Evolutionary conservation across 2,329 filamentous ascomycete genomes (phyloP).

Genomic region (Delphinella strobiligena): DNA sequence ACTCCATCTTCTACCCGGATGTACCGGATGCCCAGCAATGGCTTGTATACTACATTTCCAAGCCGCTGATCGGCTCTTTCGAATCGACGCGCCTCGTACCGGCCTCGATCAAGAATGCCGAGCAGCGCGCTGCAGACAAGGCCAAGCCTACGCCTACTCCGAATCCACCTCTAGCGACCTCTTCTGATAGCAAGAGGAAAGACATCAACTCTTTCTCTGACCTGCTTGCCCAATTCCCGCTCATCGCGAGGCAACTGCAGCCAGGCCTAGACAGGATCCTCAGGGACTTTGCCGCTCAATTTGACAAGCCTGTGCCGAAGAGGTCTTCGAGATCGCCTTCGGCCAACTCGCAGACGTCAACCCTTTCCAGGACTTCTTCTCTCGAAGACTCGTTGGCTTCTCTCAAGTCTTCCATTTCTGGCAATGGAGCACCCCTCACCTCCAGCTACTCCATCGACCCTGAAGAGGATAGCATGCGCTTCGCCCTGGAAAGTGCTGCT

Average conservation of each 20-base stretch:
- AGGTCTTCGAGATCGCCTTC: slow-evolving; percentile 22
- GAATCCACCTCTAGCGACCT: slow-evolving; percentile 12
- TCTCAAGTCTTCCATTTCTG: slow-evolving; percentile 22
- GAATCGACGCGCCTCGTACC: slow-evolving; percentile 62
- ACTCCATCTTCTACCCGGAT: slow-evolving; percentile 80
- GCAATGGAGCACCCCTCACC: slow-evolving; percentile 26
- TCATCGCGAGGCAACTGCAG: slow-evolving; percentile 95
- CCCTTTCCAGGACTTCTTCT: slow-evolving; percentile 18
- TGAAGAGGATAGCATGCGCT: slow-evolving; percentile 82
- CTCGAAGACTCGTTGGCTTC: slow-evolving; percentile 20
- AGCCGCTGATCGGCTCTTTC: slow-evolving; percentile 71
- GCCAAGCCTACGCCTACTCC: slow-evolving; percentile 2
- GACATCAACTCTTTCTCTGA: slow-evolving; percentile 86
- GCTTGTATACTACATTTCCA: slow-evolving; percentile 93
- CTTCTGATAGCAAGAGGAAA: slow-evolving; percentile 57
- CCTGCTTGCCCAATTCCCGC: slow-evolving; percentile 78
- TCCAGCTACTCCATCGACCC: slow-evolving; percentile 64
- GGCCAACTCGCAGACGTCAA: slow-evolving; percentile 21
- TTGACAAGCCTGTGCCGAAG: slow-evolving; percentile 67
- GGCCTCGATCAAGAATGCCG: slow-evolving; percentile 35
- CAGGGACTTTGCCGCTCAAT: slow-evolving; percentile 72
- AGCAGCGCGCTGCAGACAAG: slow-evolving; percentile 19
- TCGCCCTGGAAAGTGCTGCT: slow-evolving; percentile 80
- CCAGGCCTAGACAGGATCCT: slow-evolving; percentile 80
- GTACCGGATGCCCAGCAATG: slow-evolving; percentile 83